phyloP scores from a whole-genome alignment of 176 grass and related monocot genomes.

The Avena insularis region DNA sequence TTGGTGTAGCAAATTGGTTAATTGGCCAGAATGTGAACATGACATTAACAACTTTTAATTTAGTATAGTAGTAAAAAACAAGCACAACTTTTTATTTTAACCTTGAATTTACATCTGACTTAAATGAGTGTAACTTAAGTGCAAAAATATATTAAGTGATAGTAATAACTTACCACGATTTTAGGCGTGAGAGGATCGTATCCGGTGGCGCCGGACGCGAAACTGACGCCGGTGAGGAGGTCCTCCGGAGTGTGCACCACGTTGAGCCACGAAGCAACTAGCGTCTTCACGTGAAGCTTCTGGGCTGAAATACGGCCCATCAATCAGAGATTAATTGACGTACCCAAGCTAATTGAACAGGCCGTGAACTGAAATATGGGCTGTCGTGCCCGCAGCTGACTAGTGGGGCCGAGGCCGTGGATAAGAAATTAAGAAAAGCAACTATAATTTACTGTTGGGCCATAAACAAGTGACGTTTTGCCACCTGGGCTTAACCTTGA shows the following conservation, averaged over 20 bases:
- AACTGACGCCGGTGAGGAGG: constrained; percentile 81
- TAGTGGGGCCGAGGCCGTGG: background rate
- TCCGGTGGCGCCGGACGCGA: constrained; percentile 80
- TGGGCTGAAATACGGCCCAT: constrained; percentile 44
- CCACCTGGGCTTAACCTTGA: too few relatives aligned
- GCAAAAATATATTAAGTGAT: background rate
- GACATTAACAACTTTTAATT: too few relatives aligned
- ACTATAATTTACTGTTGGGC: too few relatives aligned
- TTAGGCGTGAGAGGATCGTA: constrained; percentile 78
- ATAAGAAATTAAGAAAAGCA: too few relatives aligned
- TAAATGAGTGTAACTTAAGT: background rate
- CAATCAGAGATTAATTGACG: background rate
- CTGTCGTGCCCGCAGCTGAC: background rate
- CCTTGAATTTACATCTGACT: background rate
- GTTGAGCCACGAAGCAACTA: constrained; percentile 59
- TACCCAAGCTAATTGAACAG: background rate
- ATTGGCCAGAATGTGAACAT: background rate
- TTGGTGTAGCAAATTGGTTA: background rate
- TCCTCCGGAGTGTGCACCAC: constrained; percentile 54
- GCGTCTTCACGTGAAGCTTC: constrained; percentile 60
- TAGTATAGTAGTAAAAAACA: too few relatives aligned
- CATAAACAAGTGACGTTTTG: too few relatives aligned
- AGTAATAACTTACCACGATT: constrained; percentile 46
- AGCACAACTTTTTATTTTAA: too few relatives aligned
- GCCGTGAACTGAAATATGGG: background rate